Conservation (phyloP, 441 rosid genomes). For the Gossypium davidsonii region DNA sequence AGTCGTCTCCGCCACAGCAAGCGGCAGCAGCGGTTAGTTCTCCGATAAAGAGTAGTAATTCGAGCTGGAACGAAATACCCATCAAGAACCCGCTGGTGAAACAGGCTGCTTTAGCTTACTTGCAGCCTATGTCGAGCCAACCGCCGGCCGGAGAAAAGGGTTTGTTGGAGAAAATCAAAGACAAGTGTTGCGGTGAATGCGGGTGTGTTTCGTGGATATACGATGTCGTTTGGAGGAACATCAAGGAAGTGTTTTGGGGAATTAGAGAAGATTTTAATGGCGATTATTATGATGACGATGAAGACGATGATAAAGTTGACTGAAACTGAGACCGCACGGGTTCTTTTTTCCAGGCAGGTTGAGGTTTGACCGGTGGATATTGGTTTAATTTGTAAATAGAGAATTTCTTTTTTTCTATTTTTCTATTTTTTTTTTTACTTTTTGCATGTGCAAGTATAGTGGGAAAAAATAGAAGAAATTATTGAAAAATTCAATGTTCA, state of each 20-base stretch:
- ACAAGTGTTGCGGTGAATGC: constrained; percentile 23
- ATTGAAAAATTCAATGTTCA: not conserved
- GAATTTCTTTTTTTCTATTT: not conserved
- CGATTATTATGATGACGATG: constrained; percentile 11
- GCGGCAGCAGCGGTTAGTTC: constrained; percentile 8
- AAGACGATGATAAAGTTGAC: constrained; percentile 26
- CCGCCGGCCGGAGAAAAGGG: constrained; percentile 26
- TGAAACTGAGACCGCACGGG: not conserved
- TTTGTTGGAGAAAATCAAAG: constrained; percentile 23
- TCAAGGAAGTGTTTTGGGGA: constrained; percentile 19
- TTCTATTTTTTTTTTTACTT: not conserved
- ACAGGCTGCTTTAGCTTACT: constrained; percentile 57
- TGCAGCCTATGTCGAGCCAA: constrained; percentile 49
- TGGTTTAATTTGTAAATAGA: constrained; percentile 22
- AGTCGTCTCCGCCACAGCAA: too few species aligned
- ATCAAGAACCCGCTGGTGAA: constrained; percentile 57
- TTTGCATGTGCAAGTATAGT: not conserved
- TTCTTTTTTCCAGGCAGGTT: not conserved
- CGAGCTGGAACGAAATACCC: constrained; percentile 50
- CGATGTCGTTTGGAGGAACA: constrained; percentile 18
- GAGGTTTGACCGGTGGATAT: constrained; percentile 36
- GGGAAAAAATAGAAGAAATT: not conserved
- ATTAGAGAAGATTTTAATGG: not conserved
- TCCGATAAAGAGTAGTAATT: constrained; percentile 21
- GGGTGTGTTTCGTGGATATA: constrained; percentile 41